A percentile compares a stretch with the other conserved stretches of the same genome.
Evolutionary conservation across 2,329 filamentous ascomycete species (phyloP).

Genomic region (Colletotrichum lentis): DNA sequence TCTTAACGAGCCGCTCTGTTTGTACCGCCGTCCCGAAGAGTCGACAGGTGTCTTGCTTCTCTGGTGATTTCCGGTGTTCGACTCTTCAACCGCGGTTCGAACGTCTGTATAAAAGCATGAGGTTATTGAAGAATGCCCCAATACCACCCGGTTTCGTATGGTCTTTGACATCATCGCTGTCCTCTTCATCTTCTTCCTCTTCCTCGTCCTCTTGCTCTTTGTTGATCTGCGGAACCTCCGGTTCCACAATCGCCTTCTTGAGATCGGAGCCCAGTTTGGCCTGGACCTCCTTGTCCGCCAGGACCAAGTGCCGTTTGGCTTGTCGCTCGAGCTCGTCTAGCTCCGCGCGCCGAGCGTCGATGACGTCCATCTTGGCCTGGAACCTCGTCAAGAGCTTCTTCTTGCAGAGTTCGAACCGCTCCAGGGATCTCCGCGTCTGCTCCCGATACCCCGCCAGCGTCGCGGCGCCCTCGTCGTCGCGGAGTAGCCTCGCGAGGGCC

Average conservation of each 20-base stretch:
- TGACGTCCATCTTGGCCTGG: neutral
- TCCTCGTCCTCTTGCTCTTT: neutral
- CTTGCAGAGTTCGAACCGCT: neutral
- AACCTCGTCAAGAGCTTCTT: neutral
- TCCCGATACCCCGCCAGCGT: neutral
- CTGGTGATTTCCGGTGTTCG: neutral
- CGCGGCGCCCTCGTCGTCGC: constrained; percentile 46
- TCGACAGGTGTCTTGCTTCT: neutral
- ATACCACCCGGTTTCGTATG: neutral
- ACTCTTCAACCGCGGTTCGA: no score
- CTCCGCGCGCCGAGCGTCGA: neutral
- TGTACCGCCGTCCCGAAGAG: neutral
- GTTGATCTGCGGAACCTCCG: neutral
- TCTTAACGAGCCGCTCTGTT: neutral
- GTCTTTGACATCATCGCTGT: neutral
- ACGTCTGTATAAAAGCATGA: neutral
- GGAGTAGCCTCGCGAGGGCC: constrained; percentile 5
- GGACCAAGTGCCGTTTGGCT: neutral
- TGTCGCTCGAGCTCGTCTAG: neutral
- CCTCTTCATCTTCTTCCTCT: no score
- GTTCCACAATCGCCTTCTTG: neutral
- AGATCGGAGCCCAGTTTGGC: neutral
- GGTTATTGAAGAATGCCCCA: neutral
- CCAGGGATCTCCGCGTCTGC: neutral
- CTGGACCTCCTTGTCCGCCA: neutral